Evolutionary conservation across 2,329 filamentous ascomycete genomes (phyloP).

Genomic region (Thelonectria olida): DNA sequence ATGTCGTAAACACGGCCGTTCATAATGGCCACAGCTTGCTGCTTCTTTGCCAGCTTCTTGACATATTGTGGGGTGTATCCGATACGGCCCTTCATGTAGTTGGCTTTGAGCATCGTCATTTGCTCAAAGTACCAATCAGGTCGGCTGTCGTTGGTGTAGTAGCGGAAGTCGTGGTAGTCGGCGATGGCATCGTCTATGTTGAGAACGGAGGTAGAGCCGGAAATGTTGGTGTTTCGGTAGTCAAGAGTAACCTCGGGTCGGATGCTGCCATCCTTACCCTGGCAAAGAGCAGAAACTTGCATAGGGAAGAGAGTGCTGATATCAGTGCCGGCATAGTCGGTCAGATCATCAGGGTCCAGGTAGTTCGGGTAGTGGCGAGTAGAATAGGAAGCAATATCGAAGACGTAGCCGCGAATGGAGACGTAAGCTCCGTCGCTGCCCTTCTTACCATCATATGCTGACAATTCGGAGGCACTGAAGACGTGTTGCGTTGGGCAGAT

Average conservation of each 20-base stretch:
- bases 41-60: slow-evolving; percentile 70
- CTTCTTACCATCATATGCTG: slow-evolving; percentile 76
- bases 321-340: slow-evolving; percentile 87
- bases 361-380: slow-evolving; percentile 76
- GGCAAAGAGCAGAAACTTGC: slow-evolving; percentile 91
- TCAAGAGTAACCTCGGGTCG: slow-evolving; percentile 83
- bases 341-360: slow-evolving; percentile 65
- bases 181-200: slow-evolving; percentile 75
- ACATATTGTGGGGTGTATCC: slow-evolving; percentile 86
- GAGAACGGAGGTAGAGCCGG: slow-evolving; percentile 72
- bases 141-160: slow-evolving; percentile 81
- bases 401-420: slow-evolving; percentile 88
- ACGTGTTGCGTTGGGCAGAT: slow-evolving; percentile 94
- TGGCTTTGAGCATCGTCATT: slow-evolving; percentile 78
- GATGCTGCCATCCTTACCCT: slow-evolving; percentile 73
- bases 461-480: slow-evolving; percentile 80
- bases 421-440: slow-evolving; percentile 70
- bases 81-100: slow-evolving; percentile 86
- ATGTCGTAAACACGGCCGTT: slow-evolving; percentile 87
- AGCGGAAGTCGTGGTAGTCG: slow-evolving; percentile 92
- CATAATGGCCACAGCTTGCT: slow-evolving; percentile 79
- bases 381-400: slow-evolving; percentile 79
- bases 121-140: slow-evolving; percentile 94
- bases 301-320: slow-evolving; percentile 91
- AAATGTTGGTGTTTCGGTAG: slow-evolving; percentile 81